These are phyloP conservation scores for Tylopilus cervinicoccineus DNA, from an alignment of 768 basidiomycete genomes.

Conservation along the genomic window DNA sequence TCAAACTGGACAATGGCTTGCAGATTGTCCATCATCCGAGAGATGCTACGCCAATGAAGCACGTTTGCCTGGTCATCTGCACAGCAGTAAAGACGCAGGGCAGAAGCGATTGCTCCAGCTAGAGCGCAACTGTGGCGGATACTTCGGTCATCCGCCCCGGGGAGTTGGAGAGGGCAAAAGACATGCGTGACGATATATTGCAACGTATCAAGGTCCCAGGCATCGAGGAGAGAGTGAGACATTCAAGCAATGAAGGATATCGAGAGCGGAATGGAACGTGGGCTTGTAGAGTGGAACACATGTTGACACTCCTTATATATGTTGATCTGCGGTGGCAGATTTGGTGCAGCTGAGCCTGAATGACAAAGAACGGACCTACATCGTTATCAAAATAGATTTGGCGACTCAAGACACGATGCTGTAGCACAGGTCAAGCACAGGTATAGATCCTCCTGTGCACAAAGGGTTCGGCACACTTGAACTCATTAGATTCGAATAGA, in stretches of 20 bases:
- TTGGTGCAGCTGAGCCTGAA: constrained; percentile 7
- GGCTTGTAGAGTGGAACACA: too few species aligned
- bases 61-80: not conserved
- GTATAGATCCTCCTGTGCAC: not conserved
- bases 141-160: constrained; percentile 33
- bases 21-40: constrained; percentile 30
- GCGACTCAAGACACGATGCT: not conserved
- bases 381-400: not conserved
- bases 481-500: not conserved
- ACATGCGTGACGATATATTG: constrained; percentile 40
- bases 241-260: not conserved
- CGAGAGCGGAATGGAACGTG: not conserved
- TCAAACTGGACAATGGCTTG: constrained; percentile 9
- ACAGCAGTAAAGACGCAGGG: constrained; percentile 19
- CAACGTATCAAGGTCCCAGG: not conserved
- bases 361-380: constrained; percentile 11
- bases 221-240: constrained; percentile 3
- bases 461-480: not conserved
- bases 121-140: constrained; percentile 26
- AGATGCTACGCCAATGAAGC: constrained; percentile 29
- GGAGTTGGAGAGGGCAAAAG: constrained; percentile 40
- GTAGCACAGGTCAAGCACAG: not conserved
- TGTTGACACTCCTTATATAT: not conserved
- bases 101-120: constrained; percentile 14
- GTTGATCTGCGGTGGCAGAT: not conserved